Conservation (phyloP, 768 basidiomycete species). For the Leccinum barrowsii region DNA sequence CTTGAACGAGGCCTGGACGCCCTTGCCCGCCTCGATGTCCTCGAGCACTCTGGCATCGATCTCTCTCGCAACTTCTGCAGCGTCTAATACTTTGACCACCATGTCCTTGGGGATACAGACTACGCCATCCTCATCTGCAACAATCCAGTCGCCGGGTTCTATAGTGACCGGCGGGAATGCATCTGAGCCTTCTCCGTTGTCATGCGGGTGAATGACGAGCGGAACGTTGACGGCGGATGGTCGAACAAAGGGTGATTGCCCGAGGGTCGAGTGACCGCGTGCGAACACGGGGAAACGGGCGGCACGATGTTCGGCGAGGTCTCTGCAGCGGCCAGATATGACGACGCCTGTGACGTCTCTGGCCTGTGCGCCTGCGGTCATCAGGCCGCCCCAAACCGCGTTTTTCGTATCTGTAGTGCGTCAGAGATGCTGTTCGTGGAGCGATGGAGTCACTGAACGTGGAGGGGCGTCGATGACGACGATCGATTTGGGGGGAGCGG, state of each 20-base stretch:
- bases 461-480: conserved; percentile 74
- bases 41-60: conserved; percentile 69
- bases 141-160: conserved; percentile 73
- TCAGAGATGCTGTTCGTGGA: background rate
- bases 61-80: conserved; percentile 55
- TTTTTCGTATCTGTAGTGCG: conserved; percentile 57
- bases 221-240: conserved; percentile 73
- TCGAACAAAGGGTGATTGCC: conserved; percentile 81
- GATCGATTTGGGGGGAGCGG: conserved; percentile 58
- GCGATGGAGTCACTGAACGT: conserved; percentile 40
- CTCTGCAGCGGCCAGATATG: conserved; percentile 82
- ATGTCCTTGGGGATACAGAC: conserved; percentile 68
- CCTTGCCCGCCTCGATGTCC: conserved; percentile 73
- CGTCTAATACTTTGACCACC: conserved; percentile 50
- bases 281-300: conserved; percentile 80
- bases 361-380: conserved; percentile 81
- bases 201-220: conserved; percentile 41
- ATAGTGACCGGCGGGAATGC: conserved; percentile 55
- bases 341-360: conserved; percentile 71
- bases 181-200: conserved; percentile 30
- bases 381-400: conserved; percentile 91
- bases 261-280: conserved; percentile 77
- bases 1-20: conserved; percentile 76
- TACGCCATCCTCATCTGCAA: conserved; percentile 89
- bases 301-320: conserved; percentile 71